phyloP scores from a whole-genome alignment of 139 green algal species.

The Haematococcus sp. region DNA sequence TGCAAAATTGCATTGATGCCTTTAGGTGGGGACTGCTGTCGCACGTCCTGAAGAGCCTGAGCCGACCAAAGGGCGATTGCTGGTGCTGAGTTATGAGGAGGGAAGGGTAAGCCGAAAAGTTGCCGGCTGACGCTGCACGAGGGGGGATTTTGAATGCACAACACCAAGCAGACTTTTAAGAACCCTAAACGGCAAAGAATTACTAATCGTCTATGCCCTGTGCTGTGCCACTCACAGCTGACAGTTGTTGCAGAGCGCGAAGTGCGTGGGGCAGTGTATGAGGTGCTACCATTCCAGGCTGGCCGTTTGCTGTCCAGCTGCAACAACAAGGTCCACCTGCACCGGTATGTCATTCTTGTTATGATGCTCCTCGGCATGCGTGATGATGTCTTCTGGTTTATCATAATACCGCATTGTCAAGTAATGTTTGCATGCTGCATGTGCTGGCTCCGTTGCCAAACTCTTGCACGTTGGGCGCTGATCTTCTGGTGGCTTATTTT shows the following conservation, averaged over 20 bases:
- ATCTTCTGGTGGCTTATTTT: neutral
- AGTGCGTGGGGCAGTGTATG: slow-evolving; percentile 86
- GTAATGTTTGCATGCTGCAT: too few relatives aligned
- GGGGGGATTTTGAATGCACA: neutral
- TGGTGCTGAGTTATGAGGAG: slow-evolving; percentile 42
- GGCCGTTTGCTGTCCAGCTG: slow-evolving; percentile 83
- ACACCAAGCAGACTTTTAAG: neutral
- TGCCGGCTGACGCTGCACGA: neutral
- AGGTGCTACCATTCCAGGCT: slow-evolving; percentile 46
- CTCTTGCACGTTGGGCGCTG: neutral
- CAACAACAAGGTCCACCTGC: slow-evolving; percentile 82
- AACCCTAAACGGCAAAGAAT: too few relatives aligned
- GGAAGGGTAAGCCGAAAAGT: neutral
- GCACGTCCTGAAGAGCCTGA: slow-evolving; percentile 74
- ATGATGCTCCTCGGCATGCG: too few relatives aligned
- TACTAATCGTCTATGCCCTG: too few relatives aligned
- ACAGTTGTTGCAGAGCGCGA: slow-evolving; percentile 78
- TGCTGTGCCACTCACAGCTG: slow-evolving; percentile 12
- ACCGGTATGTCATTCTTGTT: neutral
- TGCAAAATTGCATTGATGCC: too few relatives aligned
- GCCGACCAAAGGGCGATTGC: slow-evolving; percentile 63
- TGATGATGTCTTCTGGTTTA: too few relatives aligned
- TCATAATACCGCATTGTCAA: too few relatives aligned
- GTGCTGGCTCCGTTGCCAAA: neutral
- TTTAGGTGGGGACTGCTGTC: slow-evolving; percentile 82